Evolutionary conservation across 176 grass and related monocot species (phyloP).

Genomic region (Carex myosuroides): DNA sequence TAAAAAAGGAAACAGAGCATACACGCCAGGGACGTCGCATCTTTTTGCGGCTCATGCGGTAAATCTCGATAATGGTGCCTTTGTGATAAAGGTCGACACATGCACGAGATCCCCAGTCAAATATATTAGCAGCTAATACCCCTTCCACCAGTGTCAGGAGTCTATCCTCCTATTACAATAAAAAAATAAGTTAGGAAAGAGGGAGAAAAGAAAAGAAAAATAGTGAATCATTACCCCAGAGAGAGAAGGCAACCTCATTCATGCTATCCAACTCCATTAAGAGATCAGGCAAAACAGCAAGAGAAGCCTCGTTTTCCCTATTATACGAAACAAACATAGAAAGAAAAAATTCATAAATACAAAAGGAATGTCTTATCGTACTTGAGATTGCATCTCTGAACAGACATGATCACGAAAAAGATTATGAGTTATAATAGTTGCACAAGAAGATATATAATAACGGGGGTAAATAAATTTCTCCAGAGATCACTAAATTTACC

Average conservation of each 20-base stretch:
- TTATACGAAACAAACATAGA: slow-evolving; percentile 16
- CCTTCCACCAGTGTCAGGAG: slow-evolving; percentile 85
- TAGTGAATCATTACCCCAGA: background rate
- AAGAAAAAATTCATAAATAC: background rate
- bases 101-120: slow-evolving; percentile 97
- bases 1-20: slow-evolving; percentile 28
- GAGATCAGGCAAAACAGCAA: slow-evolving; percentile 95
- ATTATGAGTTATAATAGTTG: background rate
- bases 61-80: slow-evolving; percentile 99
- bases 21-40: slow-evolving; percentile 95
- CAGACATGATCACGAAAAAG: background rate
- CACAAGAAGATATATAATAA: background rate
- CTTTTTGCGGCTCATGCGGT: slow-evolving; percentile 99
- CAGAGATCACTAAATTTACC: background rate
- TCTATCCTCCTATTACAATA: slow-evolving; percentile 69
- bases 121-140: slow-evolving; percentile 97
- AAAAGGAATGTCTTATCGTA: background rate
- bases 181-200: background rate
- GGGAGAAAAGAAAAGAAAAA: background rate
- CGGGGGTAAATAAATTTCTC: background rate
- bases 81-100: slow-evolving; percentile 99
- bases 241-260: slow-evolving; percentile 58
- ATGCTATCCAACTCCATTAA: slow-evolving; percentile 93
- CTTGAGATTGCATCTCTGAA: background rate
- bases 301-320: slow-evolving; percentile 98